Evolutionary conservation across 495 filamentous ascomycete genomes (phyloP), one percentile per base, ranked within the genome.

Genomic region (Neurospora hispaniola): DNA sequence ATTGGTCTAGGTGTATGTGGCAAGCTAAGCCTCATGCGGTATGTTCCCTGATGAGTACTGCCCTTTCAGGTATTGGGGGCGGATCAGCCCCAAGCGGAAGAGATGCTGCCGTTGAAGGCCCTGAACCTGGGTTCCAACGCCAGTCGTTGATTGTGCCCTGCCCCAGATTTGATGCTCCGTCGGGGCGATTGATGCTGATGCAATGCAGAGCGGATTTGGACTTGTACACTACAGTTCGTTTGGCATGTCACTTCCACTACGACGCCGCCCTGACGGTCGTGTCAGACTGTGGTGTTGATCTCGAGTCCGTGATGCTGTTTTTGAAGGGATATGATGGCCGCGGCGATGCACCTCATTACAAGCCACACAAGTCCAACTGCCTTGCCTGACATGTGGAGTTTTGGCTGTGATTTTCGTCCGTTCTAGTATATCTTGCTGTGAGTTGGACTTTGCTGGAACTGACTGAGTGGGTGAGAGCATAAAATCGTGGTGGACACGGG

Each of bases 61-160:
- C 12, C 2, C 11, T 46, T 27, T 54, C 75, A 42, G 71, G 71
- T 2, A 41, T 74, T 42, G 41, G 72, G 72, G 66, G 14, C 27
- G 70, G 69, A 42, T 59, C 16, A 27, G 42, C 18, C 18, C 23
- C 73, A 31, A 31, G 27, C 27, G 27, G 27, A 31, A 31, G 20
- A 31, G 69, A 40, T 66, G 16, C 41, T 44, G 66, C 23, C 23
- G 23, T 44, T 35, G 35, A 70, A 16, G 44, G 14, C 66, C 68
- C 71, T 43, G 42, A 73, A 46, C 71, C 71, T 73, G 42, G 46
- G 71, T 73, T 69, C 71, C 59, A 68, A 73, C 11, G 48, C 11
- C 41, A 42, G 41, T 42, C 41, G 11, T 59, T 12, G 23, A 12
- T 23, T 23, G 48, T 59, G 20, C 48, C 46, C 48, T 59, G 20